Conservation (phyloP, 1,284 basidiomycete species). For the Amylostereum chailletii region DNA sequence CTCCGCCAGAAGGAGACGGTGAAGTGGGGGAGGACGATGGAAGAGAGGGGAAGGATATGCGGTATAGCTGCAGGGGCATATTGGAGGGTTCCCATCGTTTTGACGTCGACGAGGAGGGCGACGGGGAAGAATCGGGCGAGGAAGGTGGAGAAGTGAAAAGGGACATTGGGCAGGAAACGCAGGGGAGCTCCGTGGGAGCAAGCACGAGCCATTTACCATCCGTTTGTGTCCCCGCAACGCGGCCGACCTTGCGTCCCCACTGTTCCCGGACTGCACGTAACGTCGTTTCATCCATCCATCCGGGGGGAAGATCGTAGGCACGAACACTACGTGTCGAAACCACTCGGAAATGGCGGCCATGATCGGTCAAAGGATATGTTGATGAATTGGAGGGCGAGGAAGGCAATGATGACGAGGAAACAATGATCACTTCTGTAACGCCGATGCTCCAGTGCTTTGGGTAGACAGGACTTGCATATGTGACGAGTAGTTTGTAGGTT, state of each 20-base stretch:
- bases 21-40: slow-evolving; percentile 23
- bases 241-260: slow-evolving; percentile 63
- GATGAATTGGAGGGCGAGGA: slow-evolving; percentile 14
- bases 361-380: slow-evolving; percentile 12
- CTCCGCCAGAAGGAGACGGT: slow-evolving; percentile 14
- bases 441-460: slow-evolving; percentile 76
- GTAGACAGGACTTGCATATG: slow-evolving; percentile 70
- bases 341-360: slow-evolving; percentile 9
- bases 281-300: slow-evolving; percentile 62
- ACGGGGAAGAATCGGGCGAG: slow-evolving; percentile 9
- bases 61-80: slow-evolving; percentile 56
- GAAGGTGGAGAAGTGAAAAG: slow-evolving; percentile 3
- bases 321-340: slow-evolving; percentile 49
- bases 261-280: slow-evolving; percentile 58
- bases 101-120: slow-evolving; percentile 13
- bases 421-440: slow-evolving; percentile 57
- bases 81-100: slow-evolving; percentile 14
- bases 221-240: slow-evolving; percentile 62
- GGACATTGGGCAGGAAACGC: slow-evolving; percentile 8
- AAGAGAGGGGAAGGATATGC: slow-evolving; percentile 50
- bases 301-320: slow-evolving; percentile 60
- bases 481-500: slow-evolving; percentile 64
- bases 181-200: slow-evolving; percentile 41
- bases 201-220: slow-evolving; percentile 81
- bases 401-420: slow-evolving; percentile 25